Evolutionary conservation across 2,329 filamentous ascomycete species (phyloP).

Genomic region (Nemania diffusa): DNA sequence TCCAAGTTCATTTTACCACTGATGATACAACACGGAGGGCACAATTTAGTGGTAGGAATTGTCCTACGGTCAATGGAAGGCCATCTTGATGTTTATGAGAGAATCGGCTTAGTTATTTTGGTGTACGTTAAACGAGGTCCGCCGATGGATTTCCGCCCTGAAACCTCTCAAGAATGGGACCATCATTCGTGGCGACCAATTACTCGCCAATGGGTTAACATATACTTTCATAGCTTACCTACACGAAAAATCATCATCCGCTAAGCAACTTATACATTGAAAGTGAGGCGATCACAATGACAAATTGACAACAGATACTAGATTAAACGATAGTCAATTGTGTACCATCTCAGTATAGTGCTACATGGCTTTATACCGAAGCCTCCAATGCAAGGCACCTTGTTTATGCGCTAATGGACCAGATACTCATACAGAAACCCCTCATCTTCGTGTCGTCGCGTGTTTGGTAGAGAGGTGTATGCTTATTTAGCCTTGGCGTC

Average conservation of each 20-base stretch:
- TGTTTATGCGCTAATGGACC: constrained; percentile 16
- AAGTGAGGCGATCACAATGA: no score
- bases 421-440: constrained; percentile 20
- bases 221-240: constrained; percentile 14
- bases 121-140: constrained; percentile 26
- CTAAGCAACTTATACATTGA: not conserved
- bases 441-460: not conserved
- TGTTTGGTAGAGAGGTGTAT: no score
- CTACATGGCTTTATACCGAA: not conserved
- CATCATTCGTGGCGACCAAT: constrained; percentile 24
- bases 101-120: constrained; percentile 18
- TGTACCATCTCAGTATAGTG: not conserved
- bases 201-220: constrained; percentile 21
- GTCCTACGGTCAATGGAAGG: not conserved
- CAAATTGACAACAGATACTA: not conserved
- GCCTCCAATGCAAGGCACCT: not conserved
- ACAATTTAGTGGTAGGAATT: constrained; percentile 19
- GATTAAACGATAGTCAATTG: constrained; percentile 8
- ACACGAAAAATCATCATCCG: not conserved
- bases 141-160: constrained; percentile 14
- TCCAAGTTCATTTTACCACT: constrained; percentile 17
- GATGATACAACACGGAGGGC: constrained; percentile 27
- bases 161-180: constrained; percentile 21
- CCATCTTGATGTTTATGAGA: constrained; percentile 14
- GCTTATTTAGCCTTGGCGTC: constrained; percentile 56